Conservation (phyloP, 495 filamentous ascomycete species). For the Aspergillus incahuasiensis region DNA sequence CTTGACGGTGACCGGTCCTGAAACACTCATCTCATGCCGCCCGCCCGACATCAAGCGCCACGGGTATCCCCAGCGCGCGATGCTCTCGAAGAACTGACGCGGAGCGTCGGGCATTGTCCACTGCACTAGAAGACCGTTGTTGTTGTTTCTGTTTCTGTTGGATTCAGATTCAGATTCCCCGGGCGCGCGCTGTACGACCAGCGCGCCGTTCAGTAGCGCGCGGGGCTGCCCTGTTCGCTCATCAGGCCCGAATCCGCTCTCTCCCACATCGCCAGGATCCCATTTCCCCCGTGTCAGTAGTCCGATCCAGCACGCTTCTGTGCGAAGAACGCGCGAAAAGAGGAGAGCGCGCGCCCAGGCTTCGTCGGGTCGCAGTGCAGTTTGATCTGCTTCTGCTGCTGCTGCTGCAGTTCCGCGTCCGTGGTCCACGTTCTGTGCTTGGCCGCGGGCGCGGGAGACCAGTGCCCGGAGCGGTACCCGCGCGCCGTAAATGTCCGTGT, state of each 20-base stretch:
- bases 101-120: slow-evolving; percentile 22
- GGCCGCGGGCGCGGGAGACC: too few relatives aligned
- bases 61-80: slow-evolving; percentile 32
- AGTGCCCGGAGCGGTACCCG: background rate
- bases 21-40: slow-evolving; percentile 34
- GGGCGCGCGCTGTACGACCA: slow-evolving; percentile 18
- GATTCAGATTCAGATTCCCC: too few relatives aligned
- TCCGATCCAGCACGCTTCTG: background rate
- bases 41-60: slow-evolving; percentile 35
- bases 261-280: background rate
- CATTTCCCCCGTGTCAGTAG: background rate
- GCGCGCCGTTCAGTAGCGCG: slow-evolving; percentile 20
- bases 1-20: slow-evolving; percentile 19
- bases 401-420: too few relatives aligned
- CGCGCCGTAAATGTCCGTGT: background rate
- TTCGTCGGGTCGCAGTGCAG: background rate
- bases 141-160: too few relatives aligned
- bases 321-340: background rate
- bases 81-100: slow-evolving; percentile 28
- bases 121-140: slow-evolving; percentile 20
- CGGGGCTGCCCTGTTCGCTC: too few relatives aligned
- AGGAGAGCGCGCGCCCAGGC: background rate
- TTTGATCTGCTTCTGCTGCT: too few relatives aligned
- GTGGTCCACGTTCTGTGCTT: too few relatives aligned
- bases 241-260: background rate